Percentiles rank a stretch among this genome's conserved stretches.
Evolutionary conservation across 345 rosid genomes (phyloP).

Genomic region (Dipteronia sinensis): DNA sequence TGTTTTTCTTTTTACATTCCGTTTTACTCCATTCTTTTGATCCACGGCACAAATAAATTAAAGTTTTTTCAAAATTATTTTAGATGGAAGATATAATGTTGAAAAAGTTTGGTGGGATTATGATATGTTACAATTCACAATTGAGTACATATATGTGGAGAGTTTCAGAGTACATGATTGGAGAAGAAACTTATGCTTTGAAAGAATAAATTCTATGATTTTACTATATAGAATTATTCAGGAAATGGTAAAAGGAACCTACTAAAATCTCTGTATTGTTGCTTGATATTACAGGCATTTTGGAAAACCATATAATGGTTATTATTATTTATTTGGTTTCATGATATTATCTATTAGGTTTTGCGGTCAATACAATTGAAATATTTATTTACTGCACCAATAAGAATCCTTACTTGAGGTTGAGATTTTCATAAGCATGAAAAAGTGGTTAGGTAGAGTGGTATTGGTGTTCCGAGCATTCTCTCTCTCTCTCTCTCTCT

Average conservation of each 20-base stretch:
- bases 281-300: background rate
- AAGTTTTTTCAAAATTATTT: background rate
- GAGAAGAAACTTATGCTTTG: background rate
- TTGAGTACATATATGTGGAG: background rate
- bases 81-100: background rate
- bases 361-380: background rate
- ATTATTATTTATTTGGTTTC: background rate
- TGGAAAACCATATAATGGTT: background rate
- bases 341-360: background rate
- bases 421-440: background rate
- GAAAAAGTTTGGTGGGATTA: background rate
- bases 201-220: slow-evolving; percentile 1
- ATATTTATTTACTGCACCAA: background rate
- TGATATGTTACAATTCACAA: background rate
- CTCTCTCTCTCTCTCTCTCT: background rate
- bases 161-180: background rate
- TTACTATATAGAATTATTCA: background rate
- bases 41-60: background rate
- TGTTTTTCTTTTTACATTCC: background rate
- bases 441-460: background rate
- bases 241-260: background rate
- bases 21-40: background rate
- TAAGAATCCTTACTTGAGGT: background rate
- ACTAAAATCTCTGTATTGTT: background rate
- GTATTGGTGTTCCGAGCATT: background rate